Percentiles rank a stretch among this genome's conserved stretches.
Evolutionary conservation across 2,329 filamentous ascomycete genomes (phyloP).

Genomic region (Hymenoscyphus albidus): DNA sequence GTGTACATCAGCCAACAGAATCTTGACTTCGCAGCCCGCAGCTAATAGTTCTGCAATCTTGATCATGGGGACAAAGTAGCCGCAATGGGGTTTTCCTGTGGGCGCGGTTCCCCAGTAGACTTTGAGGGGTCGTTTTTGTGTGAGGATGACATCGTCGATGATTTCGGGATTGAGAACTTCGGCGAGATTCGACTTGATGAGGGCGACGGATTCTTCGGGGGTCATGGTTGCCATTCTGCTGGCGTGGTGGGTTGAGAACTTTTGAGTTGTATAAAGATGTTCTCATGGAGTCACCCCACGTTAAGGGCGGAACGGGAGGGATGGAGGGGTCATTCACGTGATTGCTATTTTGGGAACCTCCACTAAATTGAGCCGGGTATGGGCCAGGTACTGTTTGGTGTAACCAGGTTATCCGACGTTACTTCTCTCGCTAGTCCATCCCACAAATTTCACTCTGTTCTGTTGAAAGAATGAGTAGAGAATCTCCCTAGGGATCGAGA

Average conservation of each 20-base stretch:
- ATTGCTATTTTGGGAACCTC: neutral
- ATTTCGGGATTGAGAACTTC: slow-evolving; percentile 84
- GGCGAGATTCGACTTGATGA: slow-evolving; percentile 77
- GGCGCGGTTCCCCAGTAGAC: slow-evolving; percentile 77
- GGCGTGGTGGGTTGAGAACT: slow-evolving; percentile 7
- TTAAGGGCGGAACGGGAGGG: neutral
- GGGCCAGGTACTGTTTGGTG: neutral
- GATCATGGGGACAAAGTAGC: slow-evolving; percentile 76
- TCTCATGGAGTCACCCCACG: slow-evolving; percentile 4
- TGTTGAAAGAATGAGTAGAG: no score
- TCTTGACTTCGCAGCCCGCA: slow-evolving; percentile 77
- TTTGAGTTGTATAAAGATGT: neutral
- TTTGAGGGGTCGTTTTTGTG: slow-evolving; percentile 66
- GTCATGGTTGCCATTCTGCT: slow-evolving; percentile 33
- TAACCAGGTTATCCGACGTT: neutral
- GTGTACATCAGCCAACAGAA: slow-evolving; percentile 72
- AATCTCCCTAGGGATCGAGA: no score
- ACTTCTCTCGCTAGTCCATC: no score
- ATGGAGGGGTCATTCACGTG: neutral
- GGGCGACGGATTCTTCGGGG: slow-evolving; percentile 60
- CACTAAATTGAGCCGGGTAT: neutral
- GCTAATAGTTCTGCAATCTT: slow-evolving; percentile 86
- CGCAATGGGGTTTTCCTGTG: slow-evolving; percentile 75
- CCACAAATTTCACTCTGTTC: no score
- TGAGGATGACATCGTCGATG: slow-evolving; percentile 66